Evolutionary conservation across 257 asterid species (phyloP), one percentile per base, ranked within the genome.

Genomic region (Eustoma russellianum): DNA sequence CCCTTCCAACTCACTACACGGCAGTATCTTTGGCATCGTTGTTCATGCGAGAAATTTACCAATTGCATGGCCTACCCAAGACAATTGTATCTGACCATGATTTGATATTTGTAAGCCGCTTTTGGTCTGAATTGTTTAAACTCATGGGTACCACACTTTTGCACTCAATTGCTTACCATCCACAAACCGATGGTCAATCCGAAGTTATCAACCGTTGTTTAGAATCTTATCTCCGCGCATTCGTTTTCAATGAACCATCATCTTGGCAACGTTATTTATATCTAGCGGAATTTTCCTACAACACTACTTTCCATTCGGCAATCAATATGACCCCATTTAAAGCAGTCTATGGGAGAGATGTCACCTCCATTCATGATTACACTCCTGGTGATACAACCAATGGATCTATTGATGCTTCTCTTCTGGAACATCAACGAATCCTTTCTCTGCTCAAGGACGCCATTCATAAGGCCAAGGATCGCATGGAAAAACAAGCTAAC

Each of bases 41-140:
- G 8, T 56, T 56, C 16, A 18, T 4, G 0, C 17, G 44, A 6
- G 44, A 17, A 2, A 50, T 56, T 5, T 50, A 41, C 9, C 41
- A 56, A 34, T 40, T 41, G 10, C 61, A 56, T 30, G 40, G 41
- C 2, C 45, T 56, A 17, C 61, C 60, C 17, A 2, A 16, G 11
- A n/a, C 53, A 16, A 49, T 49, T 16, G 19, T 49, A 2, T 49
- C 53, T 2, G 53, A 49, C 53, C 18, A 24, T 0, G 53, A 16
- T 24, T 11, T 2, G 17, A 16, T 49, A 11, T 49, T 49, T 10
- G 3, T 49, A 6, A 49, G 53, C 17, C 5, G 10, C 5, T 49
- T 49, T 16, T 49, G 53, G 53, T 5, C 7, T 0, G 0, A 35
- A 16, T 11, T 38, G 8, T 15, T 34, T 19, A 40, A 54, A 30